Percentiles rank a stretch among this genome's conserved stretches.
Evolutionary conservation across 495 filamentous ascomycete genomes (phyloP).

Genomic region (Hypoxylon subgilvum): DNA sequence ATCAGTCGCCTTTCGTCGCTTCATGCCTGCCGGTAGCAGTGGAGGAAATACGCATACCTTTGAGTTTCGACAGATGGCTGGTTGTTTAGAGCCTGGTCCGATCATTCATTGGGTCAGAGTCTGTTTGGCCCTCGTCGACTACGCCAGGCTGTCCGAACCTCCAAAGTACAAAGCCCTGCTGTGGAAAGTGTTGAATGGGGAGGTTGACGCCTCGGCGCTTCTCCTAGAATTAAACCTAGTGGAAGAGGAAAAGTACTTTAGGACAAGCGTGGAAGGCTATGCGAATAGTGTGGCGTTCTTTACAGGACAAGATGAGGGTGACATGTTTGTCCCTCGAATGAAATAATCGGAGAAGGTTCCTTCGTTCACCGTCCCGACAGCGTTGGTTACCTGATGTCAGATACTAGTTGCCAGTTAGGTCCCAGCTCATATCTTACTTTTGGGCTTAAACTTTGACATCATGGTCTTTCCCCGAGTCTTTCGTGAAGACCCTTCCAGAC

Average conservation of each 20-base stretch:
- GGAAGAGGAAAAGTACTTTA: conserved; percentile 16
- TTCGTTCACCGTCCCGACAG: too few relatives aligned
- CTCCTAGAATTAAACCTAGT: conserved; percentile 2
- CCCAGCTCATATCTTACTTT: too few relatives aligned
- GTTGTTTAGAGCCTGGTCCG: conserved; percentile 24
- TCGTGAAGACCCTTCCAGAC: too few relatives aligned
- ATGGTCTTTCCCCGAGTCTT: too few relatives aligned
- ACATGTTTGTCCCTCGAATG: not conserved
- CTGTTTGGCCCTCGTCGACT: conserved; percentile 27
- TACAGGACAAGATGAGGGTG: not conserved
- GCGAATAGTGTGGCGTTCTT: not conserved
- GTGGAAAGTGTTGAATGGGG: not conserved
- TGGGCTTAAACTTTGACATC: too few relatives aligned
- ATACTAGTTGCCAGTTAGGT: too few relatives aligned
- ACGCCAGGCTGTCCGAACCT: conserved; percentile 25
- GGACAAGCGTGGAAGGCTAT: not conserved
- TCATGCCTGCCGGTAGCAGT: conserved; percentile 5
- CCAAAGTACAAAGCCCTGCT: conserved; percentile 1
- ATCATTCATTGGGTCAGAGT: conserved; percentile 32
- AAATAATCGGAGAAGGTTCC: not conserved
- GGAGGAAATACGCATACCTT: conserved; percentile 36
- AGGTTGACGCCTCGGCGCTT: conserved; percentile 3
- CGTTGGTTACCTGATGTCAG: too few relatives aligned
- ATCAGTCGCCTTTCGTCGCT: conserved; percentile 21
- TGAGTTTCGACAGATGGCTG: conserved; percentile 38